Evolutionary conservation across 192 early-diverging fungal genomes (phyloP).

Genomic region (Chytriomyces confervae): DNA sequence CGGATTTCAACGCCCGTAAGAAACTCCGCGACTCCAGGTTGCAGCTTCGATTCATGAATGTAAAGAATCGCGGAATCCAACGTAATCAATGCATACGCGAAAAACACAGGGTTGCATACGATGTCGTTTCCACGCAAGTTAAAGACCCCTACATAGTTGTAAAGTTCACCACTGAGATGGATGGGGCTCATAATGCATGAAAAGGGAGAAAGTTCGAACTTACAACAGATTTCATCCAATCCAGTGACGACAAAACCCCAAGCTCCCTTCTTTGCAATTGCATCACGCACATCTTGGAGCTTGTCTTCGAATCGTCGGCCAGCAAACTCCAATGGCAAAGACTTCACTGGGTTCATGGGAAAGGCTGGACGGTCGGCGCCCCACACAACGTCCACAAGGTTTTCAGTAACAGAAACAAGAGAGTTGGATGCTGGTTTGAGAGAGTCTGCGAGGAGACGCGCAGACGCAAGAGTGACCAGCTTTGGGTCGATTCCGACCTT

Average conservation of each 20-base stretch:
- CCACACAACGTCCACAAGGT: conserved; percentile 92
- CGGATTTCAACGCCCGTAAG: conserved; percentile 63
- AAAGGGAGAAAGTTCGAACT: conserved; percentile 22
- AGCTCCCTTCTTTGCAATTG: conserved; percentile 65
- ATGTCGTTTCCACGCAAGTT: conserved; percentile 97
- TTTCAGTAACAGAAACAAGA: conserved; percentile 74
- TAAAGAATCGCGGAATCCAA: conserved; percentile 71
- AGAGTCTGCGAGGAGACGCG: conserved; percentile 58
- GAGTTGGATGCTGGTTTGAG: conserved; percentile 65
- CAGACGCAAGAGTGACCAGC: conserved; percentile 77
- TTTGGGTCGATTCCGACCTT: conserved; percentile 93
- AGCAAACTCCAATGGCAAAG: conserved; percentile 74
- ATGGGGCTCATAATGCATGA: neutral
- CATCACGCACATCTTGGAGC: conserved; percentile 70
- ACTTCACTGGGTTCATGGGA: conserved; percentile 69
- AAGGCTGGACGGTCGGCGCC: conserved; percentile 67
- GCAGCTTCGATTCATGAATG: conserved; percentile 77
- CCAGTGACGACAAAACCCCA: conserved; percentile 84
- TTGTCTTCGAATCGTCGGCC: conserved; percentile 64
- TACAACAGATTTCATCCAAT: conserved; percentile 92
- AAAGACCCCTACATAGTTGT: conserved; percentile 73
- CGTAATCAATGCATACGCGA: conserved; percentile 88
- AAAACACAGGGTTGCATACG: conserved; percentile 95
- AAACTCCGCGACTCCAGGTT: conserved; percentile 65
- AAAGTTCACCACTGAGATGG: neutral